Evolutionary conservation across 2,329 filamentous ascomycete genomes (phyloP), one percentile per base, ranked within the genome.

Genomic region (Cercospora janseana): DNA sequence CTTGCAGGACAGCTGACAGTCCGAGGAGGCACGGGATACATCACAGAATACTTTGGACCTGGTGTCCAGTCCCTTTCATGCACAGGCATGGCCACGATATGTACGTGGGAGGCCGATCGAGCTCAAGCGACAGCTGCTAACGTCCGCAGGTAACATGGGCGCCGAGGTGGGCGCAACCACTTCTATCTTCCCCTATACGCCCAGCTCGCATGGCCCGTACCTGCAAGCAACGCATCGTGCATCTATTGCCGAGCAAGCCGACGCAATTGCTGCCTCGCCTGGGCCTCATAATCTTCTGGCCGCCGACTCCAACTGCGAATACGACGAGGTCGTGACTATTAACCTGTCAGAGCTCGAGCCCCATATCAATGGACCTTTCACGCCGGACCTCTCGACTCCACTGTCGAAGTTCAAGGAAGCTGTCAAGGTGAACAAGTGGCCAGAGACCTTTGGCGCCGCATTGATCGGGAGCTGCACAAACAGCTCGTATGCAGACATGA

Each of bases 401-500:
- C 75, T 98, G 47, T 96, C 91, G 41, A 79, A 85, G 66, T 98
- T 98, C 75, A 89, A 90, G 66, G 80, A 88, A 51, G 84, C 86
- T 2, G 88, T 96, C 16, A 79, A 86, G 70, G 79, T 86, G 62
- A 89, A 96, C 70, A 76, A 86, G 43, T 98, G 93, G 93, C 93
- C 93, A 2, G 81, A 88, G 66, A 89, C 85, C 56, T 86, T 98
- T 55, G 93, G 90, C 9, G 92, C 93, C 20, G 91, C 91, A 44
- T 79, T 98, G 47, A 98, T 98, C 66, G 93, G 93, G 54, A 95
- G 90, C 74, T 98, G 93, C 78, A 98, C 93, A 43, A 98, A 98
- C 79, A 95, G 88, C 70, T 97, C 93, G 2, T 98, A 97, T 70
- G 87, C 96, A 72, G 93, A 98, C 69, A 98, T 98, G 93, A 94